phyloP scores from a whole-genome alignment of 768 basidiomycete genomes.

The Termitomyces heimii region DNA sequence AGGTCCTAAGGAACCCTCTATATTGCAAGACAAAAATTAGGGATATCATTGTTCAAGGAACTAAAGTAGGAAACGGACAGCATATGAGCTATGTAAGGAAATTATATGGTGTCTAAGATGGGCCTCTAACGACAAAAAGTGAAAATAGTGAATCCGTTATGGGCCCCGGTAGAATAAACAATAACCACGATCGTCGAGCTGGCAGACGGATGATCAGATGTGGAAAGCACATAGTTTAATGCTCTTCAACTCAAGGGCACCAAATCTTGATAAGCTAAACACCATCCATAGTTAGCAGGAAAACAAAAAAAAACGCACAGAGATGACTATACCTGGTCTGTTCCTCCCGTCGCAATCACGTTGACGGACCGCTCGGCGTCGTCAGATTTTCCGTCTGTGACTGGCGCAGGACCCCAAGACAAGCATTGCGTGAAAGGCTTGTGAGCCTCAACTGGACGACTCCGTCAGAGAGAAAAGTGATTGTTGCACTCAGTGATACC shows the following conservation, averaged over 20 bases:
- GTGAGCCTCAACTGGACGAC: slow-evolving; percentile 7
- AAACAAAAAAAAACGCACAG: neutral
- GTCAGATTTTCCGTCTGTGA: slow-evolving; percentile 9
- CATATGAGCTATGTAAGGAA: neutral
- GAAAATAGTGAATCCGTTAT: neutral
- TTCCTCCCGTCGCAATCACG: slow-evolving; percentile 18
- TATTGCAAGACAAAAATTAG: neutral
- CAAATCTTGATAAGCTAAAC: slow-evolving; percentile 5
- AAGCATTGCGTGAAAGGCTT: slow-evolving; percentile 9
- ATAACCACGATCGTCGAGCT: neutral
- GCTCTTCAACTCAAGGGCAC: slow-evolving; percentile 1
- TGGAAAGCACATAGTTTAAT: no score
- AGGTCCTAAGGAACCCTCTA: neutral
- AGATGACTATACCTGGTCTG: slow-evolving; percentile 5
- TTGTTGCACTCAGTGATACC: slow-evolving; percentile 45
- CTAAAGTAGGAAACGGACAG: neutral
- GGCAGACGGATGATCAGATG: neutral
- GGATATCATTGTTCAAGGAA: neutral
- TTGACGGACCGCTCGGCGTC: slow-evolving; percentile 10
- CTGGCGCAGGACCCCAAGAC: slow-evolving; percentile 7
- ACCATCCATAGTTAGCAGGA: neutral
- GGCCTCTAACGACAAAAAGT: neutral
- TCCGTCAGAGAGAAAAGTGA: neutral
- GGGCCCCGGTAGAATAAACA: neutral
- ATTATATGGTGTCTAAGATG: slow-evolving; percentile 4